These are phyloP conservation scores for Solanum pimpinellifolium DNA, from an alignment of 257 asterid species.

Conservation along the genomic window DNA sequence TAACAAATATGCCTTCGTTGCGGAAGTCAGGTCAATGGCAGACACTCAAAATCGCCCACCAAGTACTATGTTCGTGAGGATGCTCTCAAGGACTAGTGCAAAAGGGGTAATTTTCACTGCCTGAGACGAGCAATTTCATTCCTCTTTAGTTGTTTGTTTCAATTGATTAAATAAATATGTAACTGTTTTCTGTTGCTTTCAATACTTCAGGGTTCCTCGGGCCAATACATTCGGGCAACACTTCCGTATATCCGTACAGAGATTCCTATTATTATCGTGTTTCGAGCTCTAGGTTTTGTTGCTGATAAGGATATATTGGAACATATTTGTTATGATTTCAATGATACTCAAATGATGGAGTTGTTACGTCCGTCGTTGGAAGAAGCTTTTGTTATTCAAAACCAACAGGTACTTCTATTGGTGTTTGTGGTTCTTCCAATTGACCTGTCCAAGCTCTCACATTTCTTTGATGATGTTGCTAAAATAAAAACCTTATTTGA, in stretches of 20 bases:
- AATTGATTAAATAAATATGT: neutral
- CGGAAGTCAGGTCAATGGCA: slow-evolving; percentile 95
- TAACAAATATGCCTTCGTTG: slow-evolving; percentile 92
- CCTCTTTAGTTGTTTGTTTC: neutral
- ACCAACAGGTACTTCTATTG: slow-evolving; percentile 55
- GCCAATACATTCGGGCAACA: slow-evolving; percentile 93
- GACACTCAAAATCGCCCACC: slow-evolving; percentile 95
- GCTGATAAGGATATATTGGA: slow-evolving; percentile 96
- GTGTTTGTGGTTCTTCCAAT: neutral
- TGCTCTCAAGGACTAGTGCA: slow-evolving; percentile 97
- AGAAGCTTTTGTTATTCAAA: slow-evolving; percentile 98
- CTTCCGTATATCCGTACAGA: slow-evolving; percentile 92
- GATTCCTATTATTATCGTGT: slow-evolving; percentile 89
- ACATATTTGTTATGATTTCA: slow-evolving; percentile 87
- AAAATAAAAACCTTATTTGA: neutral
- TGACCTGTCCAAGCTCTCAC: neutral
- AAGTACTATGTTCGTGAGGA: slow-evolving; percentile 92
- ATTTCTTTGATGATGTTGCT: neutral
- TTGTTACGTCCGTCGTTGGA: slow-evolving; percentile 91
- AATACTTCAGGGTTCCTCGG: slow-evolving; percentile 81
- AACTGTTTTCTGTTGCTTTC: neutral
- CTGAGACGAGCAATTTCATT: neutral
- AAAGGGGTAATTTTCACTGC: slow-evolving; percentile 63
- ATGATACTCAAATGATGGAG: slow-evolving; percentile 97
- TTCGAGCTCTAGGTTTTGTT: slow-evolving; percentile 91